A percentile compares a stretch with the other conserved stretches of the same genome.
Conservation (phyloP, 2,329 filamentous ascomycete species). For the Gremmenia infestans region DNA sequence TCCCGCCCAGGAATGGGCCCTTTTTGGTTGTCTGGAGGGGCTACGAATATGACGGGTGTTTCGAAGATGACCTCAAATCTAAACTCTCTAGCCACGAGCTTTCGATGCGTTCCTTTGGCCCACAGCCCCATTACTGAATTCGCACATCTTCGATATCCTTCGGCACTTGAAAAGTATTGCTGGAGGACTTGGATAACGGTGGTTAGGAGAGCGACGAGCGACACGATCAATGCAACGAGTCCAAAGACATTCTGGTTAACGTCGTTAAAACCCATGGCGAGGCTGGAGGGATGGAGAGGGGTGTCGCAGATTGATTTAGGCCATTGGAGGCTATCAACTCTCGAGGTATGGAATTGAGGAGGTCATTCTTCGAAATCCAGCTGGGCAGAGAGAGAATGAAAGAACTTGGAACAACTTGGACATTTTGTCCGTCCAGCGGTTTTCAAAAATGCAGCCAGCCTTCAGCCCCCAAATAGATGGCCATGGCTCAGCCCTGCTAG, state of each 20-base stretch:
- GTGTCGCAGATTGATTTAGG: neutral
- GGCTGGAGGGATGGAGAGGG: neutral
- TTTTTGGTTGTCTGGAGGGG: slow-evolving; percentile 23
- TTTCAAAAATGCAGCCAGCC: neutral
- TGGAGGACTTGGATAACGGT: slow-evolving; percentile 32
- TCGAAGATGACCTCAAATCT: slow-evolving; percentile 35
- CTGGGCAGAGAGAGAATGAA: neutral
- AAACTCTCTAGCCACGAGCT: slow-evolving; percentile 31
- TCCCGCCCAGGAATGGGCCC: slow-evolving; percentile 23
- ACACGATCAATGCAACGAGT: slow-evolving; percentile 31
- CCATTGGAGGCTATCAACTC: neutral
- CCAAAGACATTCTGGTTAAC: slow-evolving; percentile 28
- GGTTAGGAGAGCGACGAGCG: slow-evolving; percentile 32
- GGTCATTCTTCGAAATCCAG: neutral
- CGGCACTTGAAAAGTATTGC: slow-evolving; percentile 36
- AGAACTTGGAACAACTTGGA: neutral
- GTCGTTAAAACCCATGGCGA: slow-evolving; percentile 15
- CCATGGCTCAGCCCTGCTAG: neutral
- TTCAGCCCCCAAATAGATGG: neutral
- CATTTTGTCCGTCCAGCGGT: neutral
- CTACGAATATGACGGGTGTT: slow-evolving; percentile 32
- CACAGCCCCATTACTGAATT: slow-evolving; percentile 33
- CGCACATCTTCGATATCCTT: slow-evolving; percentile 35
- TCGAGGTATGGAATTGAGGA: neutral
- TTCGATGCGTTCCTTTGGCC: slow-evolving; percentile 28